A percentile compares a stretch with the other conserved stretches of the same genome.
These are phyloP conservation scores for Leishmania braziliensis DNA, from an alignment of 208 protist species.

Conservation along the genomic window DNA sequence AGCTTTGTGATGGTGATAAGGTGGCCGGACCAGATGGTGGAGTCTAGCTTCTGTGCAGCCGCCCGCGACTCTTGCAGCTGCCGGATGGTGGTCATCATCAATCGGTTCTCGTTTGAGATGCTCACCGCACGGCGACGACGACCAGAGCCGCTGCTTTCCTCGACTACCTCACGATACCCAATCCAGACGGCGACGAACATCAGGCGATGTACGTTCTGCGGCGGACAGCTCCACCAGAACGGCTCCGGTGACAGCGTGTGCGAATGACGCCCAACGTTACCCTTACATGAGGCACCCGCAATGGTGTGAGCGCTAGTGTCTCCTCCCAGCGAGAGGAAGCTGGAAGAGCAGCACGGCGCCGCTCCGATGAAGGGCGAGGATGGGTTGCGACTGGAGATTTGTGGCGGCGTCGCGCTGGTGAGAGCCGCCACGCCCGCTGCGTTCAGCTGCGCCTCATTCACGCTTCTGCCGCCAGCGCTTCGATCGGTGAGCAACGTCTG, in stretches of 20 bases:
- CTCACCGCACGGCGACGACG: constrained; percentile 40
- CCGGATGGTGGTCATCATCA: constrained; percentile 37
- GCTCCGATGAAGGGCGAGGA: constrained; percentile 20
- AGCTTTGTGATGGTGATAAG: constrained; percentile 66
- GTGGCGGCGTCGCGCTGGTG: background rate
- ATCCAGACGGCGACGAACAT: constrained; percentile 66
- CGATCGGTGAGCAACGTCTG: constrained; percentile 42
- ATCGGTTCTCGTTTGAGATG: constrained; percentile 55
- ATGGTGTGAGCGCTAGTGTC: constrained; percentile 22
- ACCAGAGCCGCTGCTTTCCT: constrained; percentile 47
- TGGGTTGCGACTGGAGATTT: constrained; percentile 16
- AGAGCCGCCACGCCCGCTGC: constrained; percentile 7
- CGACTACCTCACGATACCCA: constrained; percentile 42
- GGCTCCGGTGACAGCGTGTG: constrained; percentile 23
- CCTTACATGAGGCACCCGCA: constrained; percentile 4
- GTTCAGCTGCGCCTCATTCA: background rate
- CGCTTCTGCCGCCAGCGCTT: background rate
- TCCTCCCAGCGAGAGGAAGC: constrained; percentile 6
- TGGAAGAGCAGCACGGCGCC: background rate
- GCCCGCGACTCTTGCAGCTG: constrained; percentile 41
- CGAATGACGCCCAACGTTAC: constrained; percentile 14
- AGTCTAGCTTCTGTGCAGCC: constrained; percentile 31
- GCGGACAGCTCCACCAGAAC: constrained; percentile 58
- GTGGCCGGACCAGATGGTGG: constrained; percentile 59
- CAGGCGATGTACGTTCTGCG: constrained; percentile 70